Evolutionary conservation across 2,329 filamentous ascomycete species (phyloP).

Genomic region (Trichoderma sp.): DNA sequence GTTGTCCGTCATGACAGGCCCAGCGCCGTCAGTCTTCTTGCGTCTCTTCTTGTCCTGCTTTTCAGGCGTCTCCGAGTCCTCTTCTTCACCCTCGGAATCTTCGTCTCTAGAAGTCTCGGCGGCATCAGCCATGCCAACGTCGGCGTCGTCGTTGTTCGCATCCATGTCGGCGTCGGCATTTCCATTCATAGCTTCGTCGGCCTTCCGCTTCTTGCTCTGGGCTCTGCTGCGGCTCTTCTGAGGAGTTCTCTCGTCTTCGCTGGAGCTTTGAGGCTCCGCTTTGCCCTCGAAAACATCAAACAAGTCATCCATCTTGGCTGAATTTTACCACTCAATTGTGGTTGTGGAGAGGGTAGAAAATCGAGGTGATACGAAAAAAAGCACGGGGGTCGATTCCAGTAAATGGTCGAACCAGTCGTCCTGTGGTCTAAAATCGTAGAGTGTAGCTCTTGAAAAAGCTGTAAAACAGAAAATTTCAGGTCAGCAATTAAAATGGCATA

Average conservation of each 20-base stretch:
- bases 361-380: not conserved
- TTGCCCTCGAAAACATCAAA: slow-evolving; percentile 80
- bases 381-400: not conserved
- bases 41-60: slow-evolving; percentile 63
- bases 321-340: not conserved
- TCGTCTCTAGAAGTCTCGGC: slow-evolving; percentile 43
- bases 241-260: slow-evolving; percentile 46
- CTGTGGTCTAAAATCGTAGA: not conserved
- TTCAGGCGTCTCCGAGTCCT: slow-evolving; percentile 48
- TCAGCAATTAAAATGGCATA: not conserved
- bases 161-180: slow-evolving; percentile 10
- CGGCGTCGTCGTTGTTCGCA: slow-evolving; percentile 24
- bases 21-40: slow-evolving; percentile 65
- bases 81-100: slow-evolving; percentile 39
- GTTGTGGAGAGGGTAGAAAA: not conserved
- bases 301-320: slow-evolving; percentile 67
- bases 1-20: slow-evolving; percentile 82
- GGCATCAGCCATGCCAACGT: slow-evolving; percentile 45
- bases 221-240: slow-evolving; percentile 57
- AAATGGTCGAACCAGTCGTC: not conserved
- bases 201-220: slow-evolving; percentile 81
- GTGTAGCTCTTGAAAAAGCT: not conserved
- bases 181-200: slow-evolving; percentile 73
- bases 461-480: not conserved
- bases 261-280: slow-evolving; percentile 41